phyloP scores from a whole-genome alignment of 345 rosid species.

The Rubroshorea leprosula region DNA sequence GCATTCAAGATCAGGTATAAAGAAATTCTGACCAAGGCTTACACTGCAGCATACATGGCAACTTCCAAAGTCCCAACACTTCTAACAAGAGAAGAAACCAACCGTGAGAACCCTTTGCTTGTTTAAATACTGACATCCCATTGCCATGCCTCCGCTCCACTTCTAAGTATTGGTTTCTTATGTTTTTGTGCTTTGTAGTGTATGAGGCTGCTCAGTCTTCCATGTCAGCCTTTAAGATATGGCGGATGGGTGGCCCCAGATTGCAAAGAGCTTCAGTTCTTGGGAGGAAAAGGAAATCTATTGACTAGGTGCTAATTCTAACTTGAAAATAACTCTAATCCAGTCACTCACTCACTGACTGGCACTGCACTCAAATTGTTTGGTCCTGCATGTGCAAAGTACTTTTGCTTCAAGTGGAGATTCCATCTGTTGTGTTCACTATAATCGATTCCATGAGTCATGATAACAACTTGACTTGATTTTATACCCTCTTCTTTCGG shows the following conservation, averaged over 20 bases:
- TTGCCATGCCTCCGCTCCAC: background rate
- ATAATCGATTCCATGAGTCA: too few species aligned
- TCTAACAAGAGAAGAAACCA: constrained; percentile 67
- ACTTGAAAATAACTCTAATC: background rate
- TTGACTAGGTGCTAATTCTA: constrained; percentile 23
- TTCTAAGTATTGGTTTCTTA: background rate
- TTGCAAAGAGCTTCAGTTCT: constrained; percentile 80
- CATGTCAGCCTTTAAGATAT: constrained; percentile 66
- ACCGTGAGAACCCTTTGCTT: constrained; percentile 36
- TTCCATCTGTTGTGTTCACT: too few species aligned
- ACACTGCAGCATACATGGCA: constrained; percentile 51
- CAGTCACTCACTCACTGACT: background rate
- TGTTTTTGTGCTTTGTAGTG: constrained; percentile 34
- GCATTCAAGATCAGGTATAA: constrained; percentile 73
- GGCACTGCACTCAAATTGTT: too few species aligned
- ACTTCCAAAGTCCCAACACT: constrained; percentile 50
- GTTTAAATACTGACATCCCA: constrained; percentile 7
- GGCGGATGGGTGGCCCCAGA: constrained; percentile 85
- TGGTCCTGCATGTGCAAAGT: too few species aligned
- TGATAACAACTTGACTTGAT: too few species aligned
- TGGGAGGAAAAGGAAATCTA: constrained; percentile 67
- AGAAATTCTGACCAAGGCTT: constrained; percentile 73
- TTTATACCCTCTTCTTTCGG: too few species aligned
- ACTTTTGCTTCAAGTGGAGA: too few species aligned
- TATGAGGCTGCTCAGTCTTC: constrained; percentile 78